A percentile compares a stretch with the other conserved stretches of the same genome.
These are phyloP conservation scores for Osmanthus fragrans DNA, from an alignment of 257 asterid species.

Conservation along the genomic window DNA sequence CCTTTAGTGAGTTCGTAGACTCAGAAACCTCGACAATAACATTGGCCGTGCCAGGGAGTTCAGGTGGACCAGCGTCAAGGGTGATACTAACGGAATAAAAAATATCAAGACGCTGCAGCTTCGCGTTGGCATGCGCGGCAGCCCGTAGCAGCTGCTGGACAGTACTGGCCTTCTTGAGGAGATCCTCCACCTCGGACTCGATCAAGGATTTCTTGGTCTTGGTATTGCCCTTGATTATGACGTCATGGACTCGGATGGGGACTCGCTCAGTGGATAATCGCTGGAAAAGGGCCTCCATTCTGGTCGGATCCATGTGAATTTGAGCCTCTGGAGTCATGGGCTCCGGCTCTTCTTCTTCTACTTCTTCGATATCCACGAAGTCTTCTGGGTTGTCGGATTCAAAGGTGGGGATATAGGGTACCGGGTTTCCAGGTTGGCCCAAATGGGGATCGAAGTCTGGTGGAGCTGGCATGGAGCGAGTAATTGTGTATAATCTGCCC, in stretches of 20 bases:
- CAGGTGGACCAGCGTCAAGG: constrained; percentile 85
- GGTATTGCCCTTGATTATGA: constrained; percentile 77
- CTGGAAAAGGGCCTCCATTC: constrained; percentile 53
- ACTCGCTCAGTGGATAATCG: constrained; percentile 69
- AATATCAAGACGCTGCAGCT: constrained; percentile 64
- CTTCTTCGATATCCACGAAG: constrained; percentile 33
- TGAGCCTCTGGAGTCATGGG: constrained; percentile 43
- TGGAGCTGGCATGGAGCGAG: constrained; percentile 24
- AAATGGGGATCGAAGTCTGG: constrained; percentile 26
- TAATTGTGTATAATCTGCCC: not conserved
- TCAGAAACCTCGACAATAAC: constrained; percentile 77
- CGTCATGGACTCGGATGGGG: constrained; percentile 78
- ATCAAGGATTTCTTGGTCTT: constrained; percentile 74
- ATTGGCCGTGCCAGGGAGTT: constrained; percentile 89
- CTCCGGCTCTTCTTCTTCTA: constrained; percentile 26
- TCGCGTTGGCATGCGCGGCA: constrained; percentile 53
- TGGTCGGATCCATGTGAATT: constrained; percentile 44
- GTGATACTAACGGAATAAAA: constrained; percentile 78
- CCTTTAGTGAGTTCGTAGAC: constrained; percentile 53
- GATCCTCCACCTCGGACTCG: constrained; percentile 61
- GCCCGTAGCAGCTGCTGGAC: constrained; percentile 75
- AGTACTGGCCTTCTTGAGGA: constrained; percentile 57
- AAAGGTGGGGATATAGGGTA: constrained; percentile 19
- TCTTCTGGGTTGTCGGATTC: constrained; percentile 20
- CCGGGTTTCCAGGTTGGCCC: constrained; percentile 1